Evolutionary conservation across 2,329 filamentous ascomycete species (phyloP).

Genomic region (Pseudogymnoascus sp.): DNA sequence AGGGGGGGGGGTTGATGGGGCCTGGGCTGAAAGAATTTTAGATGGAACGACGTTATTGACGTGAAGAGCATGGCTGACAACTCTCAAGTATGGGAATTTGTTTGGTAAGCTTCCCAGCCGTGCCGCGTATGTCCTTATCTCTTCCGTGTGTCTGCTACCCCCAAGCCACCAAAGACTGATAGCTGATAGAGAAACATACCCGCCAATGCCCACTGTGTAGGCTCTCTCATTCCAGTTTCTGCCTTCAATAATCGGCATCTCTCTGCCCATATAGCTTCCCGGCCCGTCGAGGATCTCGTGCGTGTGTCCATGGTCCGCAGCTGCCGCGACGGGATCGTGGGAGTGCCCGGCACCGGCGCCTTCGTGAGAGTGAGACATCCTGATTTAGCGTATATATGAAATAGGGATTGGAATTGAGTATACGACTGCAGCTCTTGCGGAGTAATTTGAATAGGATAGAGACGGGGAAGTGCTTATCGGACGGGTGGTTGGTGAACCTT

Average conservation of each 20-base stretch:
- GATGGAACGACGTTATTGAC: not conserved
- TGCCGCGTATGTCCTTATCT: not conserved
- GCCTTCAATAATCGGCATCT: conserved; percentile 88
- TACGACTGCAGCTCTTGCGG: not conserved
- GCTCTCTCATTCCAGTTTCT: conserved; percentile 80
- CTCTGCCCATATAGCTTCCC: conserved; percentile 77
- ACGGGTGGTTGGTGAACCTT: not conserved
- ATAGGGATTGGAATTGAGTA: not conserved
- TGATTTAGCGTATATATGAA: not conserved
- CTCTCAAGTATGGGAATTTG: not conserved
- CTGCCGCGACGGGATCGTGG: conserved; percentile 41
- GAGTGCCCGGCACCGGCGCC: conserved; percentile 43
- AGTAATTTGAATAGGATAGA: not conserved
- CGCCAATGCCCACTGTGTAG: conserved; percentile 96
- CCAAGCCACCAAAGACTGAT: not conserved
- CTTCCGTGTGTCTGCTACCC: not conserved
- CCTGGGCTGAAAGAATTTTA: not conserved
- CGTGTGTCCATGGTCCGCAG: conserved; percentile 77
- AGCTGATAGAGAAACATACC: conserved; percentile 44
- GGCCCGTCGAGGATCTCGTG: conserved; percentile 94
- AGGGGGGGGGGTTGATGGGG: not conserved
- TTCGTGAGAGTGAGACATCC: conserved; percentile 46
- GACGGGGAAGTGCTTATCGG: not conserved
- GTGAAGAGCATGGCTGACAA: not conserved
- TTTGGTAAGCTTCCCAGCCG: not conserved